Conservation (phyloP, 1,139 yeast genomes). For the Insectozyma bohioensis region DNA sequence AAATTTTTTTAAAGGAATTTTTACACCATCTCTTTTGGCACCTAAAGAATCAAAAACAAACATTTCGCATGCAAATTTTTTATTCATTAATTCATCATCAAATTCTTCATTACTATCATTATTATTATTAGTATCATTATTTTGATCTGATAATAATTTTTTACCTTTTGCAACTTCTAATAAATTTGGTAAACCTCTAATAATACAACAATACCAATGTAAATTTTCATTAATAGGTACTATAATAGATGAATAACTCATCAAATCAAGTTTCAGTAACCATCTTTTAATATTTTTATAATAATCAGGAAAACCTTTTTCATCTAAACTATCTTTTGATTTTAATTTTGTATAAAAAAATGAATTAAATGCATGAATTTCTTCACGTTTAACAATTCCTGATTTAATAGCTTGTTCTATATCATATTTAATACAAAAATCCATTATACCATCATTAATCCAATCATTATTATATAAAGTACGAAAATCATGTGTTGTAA, state of each 20-base stretch:
- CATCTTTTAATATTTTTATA: constrained; percentile 74
- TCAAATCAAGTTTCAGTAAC: constrained; percentile 71
- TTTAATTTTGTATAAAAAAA: constrained; percentile 76
- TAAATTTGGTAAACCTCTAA: constrained; percentile 46
- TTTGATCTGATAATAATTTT: too few relatives aligned
- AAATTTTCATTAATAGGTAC: constrained; percentile 79
- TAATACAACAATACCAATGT: constrained; percentile 89
- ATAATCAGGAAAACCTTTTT: constrained; percentile 28
- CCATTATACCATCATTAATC: constrained; percentile 75
- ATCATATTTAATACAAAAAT: constrained; percentile 64
- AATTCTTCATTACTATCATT: neutral
- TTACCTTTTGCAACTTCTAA: constrained; percentile 16
- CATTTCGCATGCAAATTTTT: constrained; percentile 42
- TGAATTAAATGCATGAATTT: constrained; percentile 71
- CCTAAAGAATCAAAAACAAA: constrained; percentile 78
- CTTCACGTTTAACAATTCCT: constrained; percentile 20
- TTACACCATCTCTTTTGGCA: constrained; percentile 55
- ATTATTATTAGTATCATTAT: too few relatives aligned
- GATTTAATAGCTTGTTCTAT: constrained; percentile 39
- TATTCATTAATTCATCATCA: constrained; percentile 1
- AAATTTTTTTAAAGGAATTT: constrained; percentile 58
- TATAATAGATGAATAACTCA: constrained; percentile 59
- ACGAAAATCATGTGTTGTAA: constrained; percentile 61
- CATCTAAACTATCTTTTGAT: constrained; percentile 20
- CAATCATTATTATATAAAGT: constrained; percentile 70